These are phyloP conservation scores for Xylariaceae sp. DNA, from an alignment of 2,329 filamentous ascomycete species.

Conservation along the genomic window DNA sequence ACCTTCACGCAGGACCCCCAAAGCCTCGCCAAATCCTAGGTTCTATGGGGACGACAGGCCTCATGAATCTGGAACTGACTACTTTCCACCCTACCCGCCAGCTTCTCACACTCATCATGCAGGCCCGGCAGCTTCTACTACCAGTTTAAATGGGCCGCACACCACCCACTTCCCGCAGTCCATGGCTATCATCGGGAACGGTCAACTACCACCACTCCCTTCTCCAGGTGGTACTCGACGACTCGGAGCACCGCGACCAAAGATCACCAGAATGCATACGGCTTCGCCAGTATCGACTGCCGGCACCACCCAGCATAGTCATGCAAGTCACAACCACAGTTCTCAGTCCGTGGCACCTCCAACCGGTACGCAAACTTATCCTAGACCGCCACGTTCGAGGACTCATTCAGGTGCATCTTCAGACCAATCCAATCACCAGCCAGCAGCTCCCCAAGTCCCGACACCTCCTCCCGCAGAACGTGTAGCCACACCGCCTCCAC, in stretches of 20 bases:
- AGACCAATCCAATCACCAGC: constrained; percentile 43
- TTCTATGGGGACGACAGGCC: constrained; percentile 28
- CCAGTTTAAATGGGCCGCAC: constrained; percentile 20
- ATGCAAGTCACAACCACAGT: constrained; percentile 31
- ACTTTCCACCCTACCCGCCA: constrained; percentile 30
- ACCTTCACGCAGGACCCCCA: constrained; percentile 70
- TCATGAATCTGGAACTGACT: constrained; percentile 30
- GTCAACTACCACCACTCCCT: constrained; percentile 73
- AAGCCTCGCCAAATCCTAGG: constrained; percentile 61
- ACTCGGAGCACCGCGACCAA: constrained; percentile 38
- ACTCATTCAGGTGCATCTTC: constrained; percentile 55
- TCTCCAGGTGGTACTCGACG: constrained; percentile 68
- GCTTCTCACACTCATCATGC: constrained; percentile 22
- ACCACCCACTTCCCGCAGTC: constrained; percentile 48
- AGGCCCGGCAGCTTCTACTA: constrained; percentile 23
- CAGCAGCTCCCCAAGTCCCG: constrained; percentile 46
- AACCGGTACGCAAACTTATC: constrained; percentile 36
- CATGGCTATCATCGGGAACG: constrained; percentile 77
- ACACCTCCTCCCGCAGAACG: constrained; percentile 51
- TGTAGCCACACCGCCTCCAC: constrained; percentile 49
- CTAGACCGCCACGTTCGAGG: constrained; percentile 45
- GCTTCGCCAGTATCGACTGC: constrained; percentile 67
- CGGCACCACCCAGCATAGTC: constrained; percentile 29
- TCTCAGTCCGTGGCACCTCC: constrained; percentile 32
- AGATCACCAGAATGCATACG: constrained; percentile 66